These are phyloP conservation scores for Umbilicaria muhlenbergii DNA, from an alignment of 495 filamentous ascomycete species.

Conservation along the genomic window DNA sequence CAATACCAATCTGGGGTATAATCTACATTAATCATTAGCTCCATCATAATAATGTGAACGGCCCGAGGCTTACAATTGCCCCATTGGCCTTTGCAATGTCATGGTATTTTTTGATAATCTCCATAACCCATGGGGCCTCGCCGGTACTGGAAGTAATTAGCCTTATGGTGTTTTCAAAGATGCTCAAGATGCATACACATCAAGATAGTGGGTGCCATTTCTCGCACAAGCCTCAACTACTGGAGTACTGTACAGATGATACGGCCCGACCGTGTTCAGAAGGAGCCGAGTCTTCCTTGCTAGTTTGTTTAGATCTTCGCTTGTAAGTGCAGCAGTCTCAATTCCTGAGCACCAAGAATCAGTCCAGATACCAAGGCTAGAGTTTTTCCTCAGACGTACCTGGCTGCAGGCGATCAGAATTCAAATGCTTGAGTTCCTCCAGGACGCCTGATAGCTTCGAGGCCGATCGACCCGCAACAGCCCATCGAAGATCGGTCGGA, in stretches of 20 bases:
- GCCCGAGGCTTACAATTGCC: conserved; percentile 40
- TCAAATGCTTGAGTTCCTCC: conserved; percentile 46
- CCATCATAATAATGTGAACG: conserved; percentile 7
- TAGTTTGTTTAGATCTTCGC: conserved; percentile 45
- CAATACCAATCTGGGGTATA: conserved; percentile 72
- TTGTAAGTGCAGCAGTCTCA: conserved; percentile 47
- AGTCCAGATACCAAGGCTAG: conserved; percentile 4
- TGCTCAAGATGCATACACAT: conserved; percentile 25
- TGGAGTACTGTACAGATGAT: conserved; percentile 57
- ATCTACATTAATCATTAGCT: conserved; percentile 31
- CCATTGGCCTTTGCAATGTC: conserved; percentile 55
- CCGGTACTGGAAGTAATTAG: conserved; percentile 41
- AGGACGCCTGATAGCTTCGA: conserved; percentile 54
- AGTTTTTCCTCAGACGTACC: conserved; percentile 23
- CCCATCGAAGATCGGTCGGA: conserved; percentile 78
- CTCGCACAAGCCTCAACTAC: conserved; percentile 81
- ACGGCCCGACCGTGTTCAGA: conserved; percentile 79
- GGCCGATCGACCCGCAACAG: conserved; percentile 66
- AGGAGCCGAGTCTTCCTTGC: conserved; percentile 61
- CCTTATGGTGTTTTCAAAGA: background rate
- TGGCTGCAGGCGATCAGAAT: conserved; percentile 54
- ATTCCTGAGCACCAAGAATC: conserved; percentile 25
- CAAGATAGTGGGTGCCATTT: conserved; percentile 82
- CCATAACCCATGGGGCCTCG: conserved; percentile 64
- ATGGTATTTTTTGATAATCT: conserved; percentile 72